Evolutionary conservation across 164 flowering plant species (phyloP).

Genomic region (Nymphaea colorata): DNA sequence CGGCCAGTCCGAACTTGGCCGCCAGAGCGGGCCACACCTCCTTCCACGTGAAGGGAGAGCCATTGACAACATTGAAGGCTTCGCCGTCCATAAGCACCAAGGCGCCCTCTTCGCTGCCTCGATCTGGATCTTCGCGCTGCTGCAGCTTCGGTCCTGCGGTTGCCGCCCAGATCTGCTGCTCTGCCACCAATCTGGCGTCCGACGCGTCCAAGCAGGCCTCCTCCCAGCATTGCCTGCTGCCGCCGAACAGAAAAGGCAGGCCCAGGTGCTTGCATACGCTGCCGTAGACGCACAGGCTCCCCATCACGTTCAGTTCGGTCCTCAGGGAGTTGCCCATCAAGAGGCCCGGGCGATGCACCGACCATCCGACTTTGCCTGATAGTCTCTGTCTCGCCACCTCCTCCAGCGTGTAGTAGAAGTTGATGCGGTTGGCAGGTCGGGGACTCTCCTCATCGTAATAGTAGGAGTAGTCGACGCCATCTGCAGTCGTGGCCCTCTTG

Average conservation of each 20-base stretch:
- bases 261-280: conserved; percentile 45
- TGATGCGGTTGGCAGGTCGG: conserved; percentile 20
- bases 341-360: conserved; percentile 83
- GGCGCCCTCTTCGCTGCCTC: too few species aligned
- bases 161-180: conserved; percentile 83
- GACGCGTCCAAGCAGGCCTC: conserved; percentile 58
- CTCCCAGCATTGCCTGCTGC: conserved; percentile 62
- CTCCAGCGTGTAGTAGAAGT: conserved; percentile 67
- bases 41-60: conserved; percentile 55
- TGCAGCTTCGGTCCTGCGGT: conserved; percentile 10
- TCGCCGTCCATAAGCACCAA: conserved; percentile 15
- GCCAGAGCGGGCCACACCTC: conserved; percentile 59
- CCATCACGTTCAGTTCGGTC: conserved; percentile 59
- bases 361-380: conserved; percentile 34
- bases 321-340: conserved; percentile 51
- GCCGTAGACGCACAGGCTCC: conserved; percentile 62
- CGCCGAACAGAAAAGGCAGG: conserved; percentile 80
- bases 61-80: conserved; percentile 64
- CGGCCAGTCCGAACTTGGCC: conserved; percentile 28
- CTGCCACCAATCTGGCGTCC: conserved; percentile 69
- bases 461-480: background rate
- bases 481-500: background rate
- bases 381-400: conserved; percentile 55
- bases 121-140: background rate
- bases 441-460: conserved; percentile 53